Base-by-base conservation (phyloP, 2,329 filamentous ascomycete species). In the Thielaviopsis cerberus region DNA sequence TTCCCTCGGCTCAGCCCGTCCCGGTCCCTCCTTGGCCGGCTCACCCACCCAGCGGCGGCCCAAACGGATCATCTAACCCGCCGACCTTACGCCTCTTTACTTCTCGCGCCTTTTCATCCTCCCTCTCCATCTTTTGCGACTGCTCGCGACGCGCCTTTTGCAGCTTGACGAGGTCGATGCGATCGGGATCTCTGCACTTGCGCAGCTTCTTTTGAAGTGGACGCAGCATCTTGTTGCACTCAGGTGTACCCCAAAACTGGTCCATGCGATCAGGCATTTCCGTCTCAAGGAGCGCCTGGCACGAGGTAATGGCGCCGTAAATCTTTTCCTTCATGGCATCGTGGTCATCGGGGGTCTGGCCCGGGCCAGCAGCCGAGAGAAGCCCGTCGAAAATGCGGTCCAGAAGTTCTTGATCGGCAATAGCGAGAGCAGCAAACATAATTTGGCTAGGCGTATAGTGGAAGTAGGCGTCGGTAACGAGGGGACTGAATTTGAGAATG, bases 401-500 rank as follows among this genome's bases (percentile, higher is more conserved):
- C 2, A 76, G 66, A 30, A 92, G 71, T 0, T 76, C 79, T 48
- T 74, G 71, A 67, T 97, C 91, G 0, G 83, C 86, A 55, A 94
- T 77, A 15, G 84, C 75, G 26, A 96, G 71, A 0, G 90, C 82
- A 0, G 88, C 84, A 61, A 97, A 77, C 82, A 90, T 90, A 67
- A 97, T 94, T 69, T 98, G 92, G 24, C 87, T 86, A 0, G 92
- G 92, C 0, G 91, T 91, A 71, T 87, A 97, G 69, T 95, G 85
- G 71, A 97, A 96, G 72, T 97, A 97, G n/a, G 81, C 89, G 65
- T 98, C 92, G 25, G 91, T 95, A 61, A 96, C 77, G 55, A 94
- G 74, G 0, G 89, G 86, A 59, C 87, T 86, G 57, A 82, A 85
- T 66, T 88, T 88, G 57, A 94, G 78, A 53, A 88, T 76, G 22